Evolutionary conservation across 164 flowering plant genomes (phyloP).

Genomic region (Macadamia tetraphylla): DNA sequence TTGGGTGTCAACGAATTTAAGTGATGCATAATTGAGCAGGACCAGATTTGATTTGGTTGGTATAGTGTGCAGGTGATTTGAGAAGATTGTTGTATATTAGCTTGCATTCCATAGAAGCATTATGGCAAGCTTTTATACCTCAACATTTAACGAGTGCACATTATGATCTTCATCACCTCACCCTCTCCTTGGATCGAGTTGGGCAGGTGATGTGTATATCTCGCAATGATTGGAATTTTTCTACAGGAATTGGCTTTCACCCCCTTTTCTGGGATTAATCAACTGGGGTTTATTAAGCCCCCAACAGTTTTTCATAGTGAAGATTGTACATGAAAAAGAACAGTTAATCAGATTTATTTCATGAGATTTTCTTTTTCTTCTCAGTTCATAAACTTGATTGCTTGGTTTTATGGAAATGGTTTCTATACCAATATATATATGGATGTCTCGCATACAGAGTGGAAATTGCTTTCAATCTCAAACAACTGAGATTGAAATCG

Average conservation of each 20-base stretch:
- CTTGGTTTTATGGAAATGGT: no score
- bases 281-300: not conserved
- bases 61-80: not conserved
- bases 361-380: not conserved
- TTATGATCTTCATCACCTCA: not conserved
- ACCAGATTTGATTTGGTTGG: not conserved
- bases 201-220: not conserved
- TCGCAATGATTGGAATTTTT: not conserved
- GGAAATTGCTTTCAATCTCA: no score
- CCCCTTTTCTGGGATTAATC: no score
- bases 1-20: not conserved
- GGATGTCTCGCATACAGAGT: no score
- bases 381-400: not conserved
- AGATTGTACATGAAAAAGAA: not conserved
- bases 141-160: not conserved
- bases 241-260: no score
- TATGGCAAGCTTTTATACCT: not conserved
- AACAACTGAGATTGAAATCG: not conserved
- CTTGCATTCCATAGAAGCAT: not conserved
- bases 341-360: not conserved
- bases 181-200: not conserved
- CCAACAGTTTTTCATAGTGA: not conserved
- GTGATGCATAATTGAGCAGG: not conserved
- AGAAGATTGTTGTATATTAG: not conserved
- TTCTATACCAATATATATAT: no score